Conservation (phyloP, 2,329 filamentous ascomycete genomes). For the Hirsutella rhossiliensis region DNA sequence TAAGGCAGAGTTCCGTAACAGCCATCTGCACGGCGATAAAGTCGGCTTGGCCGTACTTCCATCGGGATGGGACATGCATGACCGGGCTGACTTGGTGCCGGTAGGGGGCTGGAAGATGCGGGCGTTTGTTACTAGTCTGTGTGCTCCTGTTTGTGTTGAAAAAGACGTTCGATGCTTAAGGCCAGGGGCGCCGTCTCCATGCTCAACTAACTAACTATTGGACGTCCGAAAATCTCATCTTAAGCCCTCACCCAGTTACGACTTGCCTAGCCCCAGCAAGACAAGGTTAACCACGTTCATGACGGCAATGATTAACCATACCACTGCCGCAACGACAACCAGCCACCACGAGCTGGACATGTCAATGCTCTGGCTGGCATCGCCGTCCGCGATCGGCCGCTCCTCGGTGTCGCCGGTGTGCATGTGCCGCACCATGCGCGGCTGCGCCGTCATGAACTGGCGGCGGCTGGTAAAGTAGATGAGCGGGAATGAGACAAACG, state of each 20-base stretch:
- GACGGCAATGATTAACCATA: slow-evolving; percentile 64
- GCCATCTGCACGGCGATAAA: too few relatives aligned
- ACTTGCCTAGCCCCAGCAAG: neutral
- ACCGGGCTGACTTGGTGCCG: too few relatives aligned
- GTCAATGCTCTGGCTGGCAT: slow-evolving; percentile 22
- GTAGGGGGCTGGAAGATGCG: too few relatives aligned
- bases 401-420: slow-evolving; percentile 13
- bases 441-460: slow-evolving; percentile 64
- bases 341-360: slow-evolving; percentile 67
- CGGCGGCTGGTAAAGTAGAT: slow-evolving; percentile 75
- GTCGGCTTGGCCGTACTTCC: too few relatives aligned
- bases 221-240: too few relatives aligned
- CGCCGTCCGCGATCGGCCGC: neutral
- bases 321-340: slow-evolving; percentile 37
- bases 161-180: too few relatives aligned
- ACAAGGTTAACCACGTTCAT: slow-evolving; percentile 66
- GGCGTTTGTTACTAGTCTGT: too few relatives aligned
- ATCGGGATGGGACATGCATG: too few relatives aligned
- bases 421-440: slow-evolving; percentile 26
- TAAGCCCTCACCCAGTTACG: neutral
- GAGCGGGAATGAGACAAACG: slow-evolving; percentile 71
- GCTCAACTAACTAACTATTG: too few relatives aligned
- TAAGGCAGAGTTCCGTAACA: too few relatives aligned
- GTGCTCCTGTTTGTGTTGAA: too few relatives aligned
- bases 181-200: too few relatives aligned